These are phyloP conservation scores for Lonicera japonica DNA, from an alignment of 129 eudicot species.

Conservation along the genomic window DNA sequence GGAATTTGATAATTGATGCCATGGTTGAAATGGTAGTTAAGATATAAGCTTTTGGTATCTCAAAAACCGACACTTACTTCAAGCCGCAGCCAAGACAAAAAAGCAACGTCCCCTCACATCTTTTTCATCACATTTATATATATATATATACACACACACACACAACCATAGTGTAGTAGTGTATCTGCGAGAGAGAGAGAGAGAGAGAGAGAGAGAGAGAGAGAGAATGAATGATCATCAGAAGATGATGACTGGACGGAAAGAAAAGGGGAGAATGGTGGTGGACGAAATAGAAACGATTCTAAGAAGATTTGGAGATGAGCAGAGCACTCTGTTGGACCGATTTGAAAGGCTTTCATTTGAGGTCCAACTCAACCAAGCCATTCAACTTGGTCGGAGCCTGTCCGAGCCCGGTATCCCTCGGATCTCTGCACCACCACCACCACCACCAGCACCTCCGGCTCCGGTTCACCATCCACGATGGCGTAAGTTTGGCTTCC, in stretches of 20 bases:
- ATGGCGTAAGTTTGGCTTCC: slow-evolving; percentile 19
- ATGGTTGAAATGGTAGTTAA: no score
- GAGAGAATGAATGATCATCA: background rate
- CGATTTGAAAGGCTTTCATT: slow-evolving; percentile 43
- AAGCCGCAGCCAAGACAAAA: background rate
- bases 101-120: background rate
- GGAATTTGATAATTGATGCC: no score
- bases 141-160: no score
- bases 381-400: slow-evolving; percentile 51
- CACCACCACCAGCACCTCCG: background rate
- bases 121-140: background rate
- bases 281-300: slow-evolving; percentile 8
- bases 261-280: background rate
- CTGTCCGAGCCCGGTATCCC: slow-evolving; percentile 33
- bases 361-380: slow-evolving; percentile 51
- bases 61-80: background rate
- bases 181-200: no score
- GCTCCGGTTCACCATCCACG: slow-evolving; percentile 7
- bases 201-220: no score
- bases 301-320: slow-evolving; percentile 31
- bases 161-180: background rate
- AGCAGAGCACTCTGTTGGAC: slow-evolving; percentile 42
- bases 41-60: no score
- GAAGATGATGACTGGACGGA: background rate
- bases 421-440: background rate